phyloP scores from a whole-genome alignment of 768 basidiomycete species.

The Suillus tomentosus region DNA sequence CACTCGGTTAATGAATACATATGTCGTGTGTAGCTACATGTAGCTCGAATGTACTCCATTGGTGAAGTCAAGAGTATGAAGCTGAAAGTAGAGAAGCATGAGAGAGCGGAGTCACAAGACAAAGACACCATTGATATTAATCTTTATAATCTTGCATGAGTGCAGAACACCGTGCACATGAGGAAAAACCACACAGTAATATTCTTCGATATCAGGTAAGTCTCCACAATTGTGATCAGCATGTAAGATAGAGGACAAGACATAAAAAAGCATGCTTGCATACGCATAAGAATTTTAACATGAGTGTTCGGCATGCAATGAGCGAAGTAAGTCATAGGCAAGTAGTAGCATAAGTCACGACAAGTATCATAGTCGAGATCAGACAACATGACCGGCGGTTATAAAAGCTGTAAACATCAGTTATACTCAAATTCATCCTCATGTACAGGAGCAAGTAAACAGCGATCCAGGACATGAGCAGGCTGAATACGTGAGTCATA shows the following conservation, averaged over 20 bases:
- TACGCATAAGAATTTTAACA: not conserved
- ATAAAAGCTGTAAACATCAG: slow-evolving; percentile 2
- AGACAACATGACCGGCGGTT: not conserved
- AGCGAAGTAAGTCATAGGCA: not conserved
- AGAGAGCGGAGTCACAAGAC: not conserved
- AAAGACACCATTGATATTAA: not conserved
- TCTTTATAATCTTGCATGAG: not conserved
- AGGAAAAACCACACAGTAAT: not conserved
- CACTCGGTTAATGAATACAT: not conserved
- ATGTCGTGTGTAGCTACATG: not conserved
- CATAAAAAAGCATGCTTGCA: not conserved
- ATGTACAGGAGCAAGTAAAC: slow-evolving; percentile 4
- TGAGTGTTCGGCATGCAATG: not conserved
- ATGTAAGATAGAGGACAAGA: not conserved
- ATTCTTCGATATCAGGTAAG: not conserved
- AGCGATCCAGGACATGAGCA: not conserved
- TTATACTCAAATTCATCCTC: slow-evolving; percentile 4
- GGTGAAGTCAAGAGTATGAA: not conserved
- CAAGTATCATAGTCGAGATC: not conserved
- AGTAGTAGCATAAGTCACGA: slow-evolving; percentile 2
- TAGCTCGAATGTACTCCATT: not conserved
- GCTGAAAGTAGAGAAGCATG: not conserved
- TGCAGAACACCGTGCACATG: not conserved
- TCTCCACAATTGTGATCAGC: not conserved
- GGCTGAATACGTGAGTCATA: not conserved